Evolutionary conservation across 2,329 filamentous ascomycete genomes (phyloP).

Genomic region (Calonectria naviculata): DNA sequence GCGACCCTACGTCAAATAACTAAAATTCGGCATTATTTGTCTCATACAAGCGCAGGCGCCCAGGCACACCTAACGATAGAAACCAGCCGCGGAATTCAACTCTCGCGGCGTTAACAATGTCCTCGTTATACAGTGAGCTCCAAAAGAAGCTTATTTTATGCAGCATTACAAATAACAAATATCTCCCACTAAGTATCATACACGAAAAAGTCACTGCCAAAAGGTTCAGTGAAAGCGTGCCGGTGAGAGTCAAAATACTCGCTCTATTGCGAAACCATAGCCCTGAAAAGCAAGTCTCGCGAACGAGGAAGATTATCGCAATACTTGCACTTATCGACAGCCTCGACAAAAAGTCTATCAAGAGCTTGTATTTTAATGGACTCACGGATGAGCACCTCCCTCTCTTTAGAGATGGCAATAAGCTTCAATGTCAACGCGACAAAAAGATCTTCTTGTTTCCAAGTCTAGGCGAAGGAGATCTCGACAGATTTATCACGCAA

Average conservation of each 20-base stretch:
- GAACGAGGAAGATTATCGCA: neutral
- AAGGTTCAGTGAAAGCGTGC: neutral
- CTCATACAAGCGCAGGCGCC: too few species aligned
- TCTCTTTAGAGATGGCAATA: neutral
- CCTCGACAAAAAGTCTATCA: constrained; percentile 6
- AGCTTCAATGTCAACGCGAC: neutral
- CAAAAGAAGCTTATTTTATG: neutral
- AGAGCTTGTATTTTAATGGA: neutral
- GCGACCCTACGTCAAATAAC: too few species aligned
- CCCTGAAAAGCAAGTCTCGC: neutral
- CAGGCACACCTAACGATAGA: too few species aligned
- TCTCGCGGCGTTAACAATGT: neutral
- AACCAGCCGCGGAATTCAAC: neutral
- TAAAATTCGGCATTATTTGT: too few species aligned
- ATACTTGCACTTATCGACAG: neutral
- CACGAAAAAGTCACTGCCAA: neutral
- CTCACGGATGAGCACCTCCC: constrained; percentile 10
- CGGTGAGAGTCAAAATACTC: neutral
- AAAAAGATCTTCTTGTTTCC: neutral
- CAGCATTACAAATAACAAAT: neutral
- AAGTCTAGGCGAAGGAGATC: neutral
- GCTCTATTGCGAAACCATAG: neutral
- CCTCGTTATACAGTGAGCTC: neutral
- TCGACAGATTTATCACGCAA: neutral
- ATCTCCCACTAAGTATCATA: neutral